Percentiles rank a stretch among this genome's conserved stretches.
These are phyloP conservation scores for Zymoseptoria passerinii DNA, from an alignment of 2,329 filamentous ascomycete genomes.

Conservation along the genomic window DNA sequence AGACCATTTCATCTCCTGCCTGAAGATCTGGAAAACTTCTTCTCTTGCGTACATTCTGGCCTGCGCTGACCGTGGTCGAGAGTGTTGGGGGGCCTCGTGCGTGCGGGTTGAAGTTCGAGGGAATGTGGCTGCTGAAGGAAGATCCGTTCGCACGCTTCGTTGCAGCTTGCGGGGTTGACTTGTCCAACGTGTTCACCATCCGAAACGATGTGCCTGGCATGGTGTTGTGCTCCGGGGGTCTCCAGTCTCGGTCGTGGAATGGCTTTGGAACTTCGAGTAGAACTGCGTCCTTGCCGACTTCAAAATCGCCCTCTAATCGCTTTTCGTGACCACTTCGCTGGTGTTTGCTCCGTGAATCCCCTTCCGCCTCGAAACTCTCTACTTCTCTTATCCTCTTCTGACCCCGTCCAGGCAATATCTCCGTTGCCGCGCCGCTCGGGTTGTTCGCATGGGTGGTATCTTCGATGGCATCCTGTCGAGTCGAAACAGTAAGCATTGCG, in stretches of 20 bases:
- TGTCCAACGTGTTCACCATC: background rate
- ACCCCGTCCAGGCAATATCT: too few species aligned
- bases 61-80: background rate
- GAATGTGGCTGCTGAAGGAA: background rate
- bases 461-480: background rate
- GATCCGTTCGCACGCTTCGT: constrained; percentile 1
- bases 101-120: too few species aligned
- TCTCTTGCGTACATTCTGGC: background rate
- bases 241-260: too few species aligned
- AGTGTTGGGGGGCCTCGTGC: background rate
- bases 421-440: background rate
- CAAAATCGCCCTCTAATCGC: too few species aligned
- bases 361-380: background rate
- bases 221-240: background rate
- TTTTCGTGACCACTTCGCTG: too few species aligned
- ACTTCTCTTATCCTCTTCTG: background rate
- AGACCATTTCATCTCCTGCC: background rate
- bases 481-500: background rate
- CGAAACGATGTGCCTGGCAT: background rate
- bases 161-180: constrained; percentile 4
- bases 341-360: too few species aligned
- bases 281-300: too few species aligned
- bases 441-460: background rate
- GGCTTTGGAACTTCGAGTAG: too few species aligned
- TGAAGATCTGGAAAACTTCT: background rate